Evolutionary conservation across 2,329 filamentous ascomycete species (phyloP), one percentile per base, ranked within the genome.

Genomic region (Sporothrix curviconia): DNA sequence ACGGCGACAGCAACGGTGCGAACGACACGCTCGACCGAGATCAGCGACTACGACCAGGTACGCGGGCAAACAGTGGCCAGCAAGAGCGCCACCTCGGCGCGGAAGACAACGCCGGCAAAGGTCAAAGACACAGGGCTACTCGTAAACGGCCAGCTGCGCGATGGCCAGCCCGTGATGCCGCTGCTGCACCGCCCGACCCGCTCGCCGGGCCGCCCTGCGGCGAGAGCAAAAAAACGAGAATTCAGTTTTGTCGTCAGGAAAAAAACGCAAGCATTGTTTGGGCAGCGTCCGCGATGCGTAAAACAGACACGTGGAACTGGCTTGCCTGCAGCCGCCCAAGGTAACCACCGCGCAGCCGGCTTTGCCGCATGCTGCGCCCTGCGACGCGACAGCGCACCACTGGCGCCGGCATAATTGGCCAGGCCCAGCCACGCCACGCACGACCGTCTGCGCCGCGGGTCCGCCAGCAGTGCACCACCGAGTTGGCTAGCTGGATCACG

Each of bases 261-360:
- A n/a, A n/a, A 74, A 97, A 94, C 19, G 94, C 92, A 72, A 96
- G 95, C 87, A 95, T 96, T 70, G n/a, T n/a, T 99, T 99, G 2
- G 94, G 94, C 63, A 99, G 74, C 2, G 91, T 94, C 60, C 94
- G 81, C 15, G 91, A 94, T 14, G 92, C 87, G 75, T 99, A 99
- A 72, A 90, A 99, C 61, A 94, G 79, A n/a, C 60, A 95, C 75
- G 72, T 99, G 94, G 67, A 99, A 99, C 71, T 97, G 92, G 70
- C 84, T 86, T 1, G 83, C 82, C 67, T 91, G 87, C 55, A 97
- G 78, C 39, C n/a, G n/a, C n/a, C 89, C 61, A 4, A 87, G 73
- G 74, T 88, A 99, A n/a, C 91, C 92, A 97, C 56, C 84, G 78
- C 4, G 83, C 87, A 3, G 85, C 82, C 4, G 77, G 76, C 28